Conservation (phyloP, 2,329 filamentous ascomycete genomes). For the Bipolaris zeicola region DNA sequence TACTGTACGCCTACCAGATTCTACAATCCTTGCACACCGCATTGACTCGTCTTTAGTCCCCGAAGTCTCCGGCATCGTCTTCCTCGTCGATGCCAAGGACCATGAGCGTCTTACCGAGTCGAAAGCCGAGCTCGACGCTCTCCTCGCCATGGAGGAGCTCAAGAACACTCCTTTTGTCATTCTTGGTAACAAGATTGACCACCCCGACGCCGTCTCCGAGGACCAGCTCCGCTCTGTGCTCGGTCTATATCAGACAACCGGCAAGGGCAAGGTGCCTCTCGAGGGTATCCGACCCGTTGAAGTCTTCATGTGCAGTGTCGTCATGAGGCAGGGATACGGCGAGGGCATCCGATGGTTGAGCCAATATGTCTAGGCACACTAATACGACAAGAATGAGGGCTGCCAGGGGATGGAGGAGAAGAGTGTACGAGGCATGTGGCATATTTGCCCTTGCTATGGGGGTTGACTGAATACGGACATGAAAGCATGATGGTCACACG, state of each 20-base stretch:
- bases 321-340: constrained; percentile 81
- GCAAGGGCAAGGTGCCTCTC: constrained; percentile 47
- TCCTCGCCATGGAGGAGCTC: constrained; percentile 96
- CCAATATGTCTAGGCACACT: constrained; percentile 45
- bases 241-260: constrained; percentile 76
- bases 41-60: constrained; percentile 35
- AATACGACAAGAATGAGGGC: background rate
- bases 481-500: constrained; percentile 15
- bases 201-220: constrained; percentile 93
- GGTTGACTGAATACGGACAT: constrained; percentile 7
- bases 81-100: constrained; percentile 97
- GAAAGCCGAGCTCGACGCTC: constrained; percentile 92
- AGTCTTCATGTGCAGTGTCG: constrained; percentile 97
- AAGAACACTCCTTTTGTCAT: constrained; percentile 94
- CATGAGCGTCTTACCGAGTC: constrained; percentile 92
- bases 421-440: constrained; percentile 1
- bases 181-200: constrained; percentile 99
- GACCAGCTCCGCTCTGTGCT: constrained; percentile 92
- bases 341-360: constrained; percentile 52
- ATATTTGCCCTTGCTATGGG: background rate
- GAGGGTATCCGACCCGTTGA: constrained; percentile 67
- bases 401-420: background rate
- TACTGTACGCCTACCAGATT: constrained; percentile 35
- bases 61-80: constrained; percentile 75
- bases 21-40: background rate